These are phyloP conservation scores for Lactifluus pinguis DNA, from an alignment of 768 basidiomycete genomes.

Conservation along the genomic window DNA sequence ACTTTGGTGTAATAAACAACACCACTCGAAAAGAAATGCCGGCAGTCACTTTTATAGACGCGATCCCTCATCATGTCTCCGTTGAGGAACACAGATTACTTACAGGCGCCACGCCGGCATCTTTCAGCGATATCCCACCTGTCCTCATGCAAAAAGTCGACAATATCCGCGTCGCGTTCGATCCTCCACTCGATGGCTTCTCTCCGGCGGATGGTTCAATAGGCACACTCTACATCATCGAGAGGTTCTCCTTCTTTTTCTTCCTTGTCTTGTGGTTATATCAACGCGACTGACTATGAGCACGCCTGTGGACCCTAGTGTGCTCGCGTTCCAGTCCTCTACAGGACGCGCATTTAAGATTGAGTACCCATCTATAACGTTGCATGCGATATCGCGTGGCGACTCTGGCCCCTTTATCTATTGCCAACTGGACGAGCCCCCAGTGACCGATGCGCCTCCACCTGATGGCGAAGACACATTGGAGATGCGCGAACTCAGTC, in stretches of 20 bases:
- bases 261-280: not conserved
- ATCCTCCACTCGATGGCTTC: conserved; percentile 61
- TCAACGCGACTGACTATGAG: not conserved
- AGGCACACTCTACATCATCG: conserved; percentile 78
- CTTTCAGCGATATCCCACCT: conserved; percentile 80
- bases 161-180: conserved; percentile 57
- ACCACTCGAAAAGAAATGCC: conserved; percentile 19
- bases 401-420: conserved; percentile 67
- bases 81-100: conserved; percentile 60
- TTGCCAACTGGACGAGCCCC: conserved; percentile 85
- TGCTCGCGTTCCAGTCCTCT: conserved; percentile 66
- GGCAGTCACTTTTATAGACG: conserved; percentile 29
- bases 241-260: conserved; percentile 46
- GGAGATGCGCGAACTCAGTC: conserved; percentile 72
- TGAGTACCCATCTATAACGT: conserved; percentile 80
- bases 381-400: conserved; percentile 84
- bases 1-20: not conserved
- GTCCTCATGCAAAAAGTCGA: conserved; percentile 68
- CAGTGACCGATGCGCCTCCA: conserved; percentile 19
- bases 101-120: conserved; percentile 71
- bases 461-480: conserved; percentile 33
- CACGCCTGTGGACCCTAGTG: conserved; percentile 33
- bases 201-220: conserved; percentile 37
- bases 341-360: conserved; percentile 72
- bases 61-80: conserved; percentile 39